These are phyloP conservation scores for Plasmodium fragile DNA, from an alignment of 169 alveolate species.

Conservation along the genomic window DNA sequence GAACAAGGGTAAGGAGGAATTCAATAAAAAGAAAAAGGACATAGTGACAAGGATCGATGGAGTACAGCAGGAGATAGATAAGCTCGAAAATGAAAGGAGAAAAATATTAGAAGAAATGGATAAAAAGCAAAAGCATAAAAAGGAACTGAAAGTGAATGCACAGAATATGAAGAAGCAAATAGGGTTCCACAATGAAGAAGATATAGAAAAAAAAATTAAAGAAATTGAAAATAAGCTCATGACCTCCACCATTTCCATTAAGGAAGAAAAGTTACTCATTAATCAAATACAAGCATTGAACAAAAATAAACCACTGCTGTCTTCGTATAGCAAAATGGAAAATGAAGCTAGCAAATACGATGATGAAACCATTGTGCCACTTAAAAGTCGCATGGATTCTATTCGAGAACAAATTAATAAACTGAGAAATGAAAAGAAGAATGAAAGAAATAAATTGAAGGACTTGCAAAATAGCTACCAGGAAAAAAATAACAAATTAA, in stretches of 20 bases:
- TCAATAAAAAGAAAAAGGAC: constrained; percentile 77
- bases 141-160: constrained; percentile 79
- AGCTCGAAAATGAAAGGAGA: constrained; percentile 81
- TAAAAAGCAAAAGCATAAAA: constrained; percentile 81
- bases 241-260: constrained; percentile 85
- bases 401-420: constrained; percentile 61
- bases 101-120: constrained; percentile 81
- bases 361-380: constrained; percentile 71
- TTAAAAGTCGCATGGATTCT: constrained; percentile 50
- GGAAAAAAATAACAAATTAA: constrained; percentile 59
- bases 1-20: constrained; percentile 78
- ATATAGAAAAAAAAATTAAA: constrained; percentile 81
- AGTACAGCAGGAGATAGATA: constrained; percentile 79
- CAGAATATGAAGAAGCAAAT: constrained; percentile 80
- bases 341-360: constrained; percentile 76
- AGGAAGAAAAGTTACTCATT: constrained; percentile 86
- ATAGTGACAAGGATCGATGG: constrained; percentile 80
- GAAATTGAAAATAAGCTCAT: constrained; percentile 82
- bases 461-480: constrained; percentile 72
- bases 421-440: constrained; percentile 46
- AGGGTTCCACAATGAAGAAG: constrained; percentile 84
- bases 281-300: constrained; percentile 82
- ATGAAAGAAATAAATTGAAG: constrained; percentile 53
- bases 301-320: constrained; percentile 79
- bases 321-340: constrained; percentile 79